These are phyloP conservation scores for Articulospora tetracladia DNA, from an alignment of 495 filamentous ascomycete species.

Conservation along the genomic window DNA sequence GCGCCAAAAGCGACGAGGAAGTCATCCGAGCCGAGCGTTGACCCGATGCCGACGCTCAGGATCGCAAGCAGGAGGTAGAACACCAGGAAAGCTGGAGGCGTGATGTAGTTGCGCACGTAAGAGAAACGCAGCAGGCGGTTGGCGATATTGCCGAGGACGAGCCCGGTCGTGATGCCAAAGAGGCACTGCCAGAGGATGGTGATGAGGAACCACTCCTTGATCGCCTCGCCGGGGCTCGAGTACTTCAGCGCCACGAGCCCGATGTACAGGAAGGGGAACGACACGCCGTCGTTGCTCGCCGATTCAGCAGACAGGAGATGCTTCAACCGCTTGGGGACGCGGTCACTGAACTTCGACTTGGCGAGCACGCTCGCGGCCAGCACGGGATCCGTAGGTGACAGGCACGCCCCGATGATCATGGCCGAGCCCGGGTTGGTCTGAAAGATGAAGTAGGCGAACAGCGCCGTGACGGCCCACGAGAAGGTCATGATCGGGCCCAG, in stretches of 20 bases:
- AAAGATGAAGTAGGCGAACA: conserved; percentile 36
- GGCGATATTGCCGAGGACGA: conserved; percentile 34
- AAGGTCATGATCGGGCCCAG: conserved; percentile 48
- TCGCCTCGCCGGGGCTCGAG: conserved; percentile 20
- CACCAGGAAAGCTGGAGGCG: conserved; percentile 37
- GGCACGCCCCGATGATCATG: conserved; percentile 42
- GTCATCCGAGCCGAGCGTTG: conserved; percentile 42
- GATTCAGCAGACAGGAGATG: conserved; percentile 45
- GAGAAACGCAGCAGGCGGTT: conserved; percentile 38
- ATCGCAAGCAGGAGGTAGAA: conserved; percentile 49
- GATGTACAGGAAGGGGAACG: conserved; percentile 46
- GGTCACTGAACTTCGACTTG: conserved; percentile 37
- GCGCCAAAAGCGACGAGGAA: conserved; percentile 50
- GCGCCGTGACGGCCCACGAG: conserved; percentile 41
- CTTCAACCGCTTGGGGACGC: conserved; percentile 41
- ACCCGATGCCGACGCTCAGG: conserved; percentile 41
- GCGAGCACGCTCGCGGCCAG: conserved; percentile 42
- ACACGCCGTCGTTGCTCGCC: conserved; percentile 46
- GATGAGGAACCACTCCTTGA: conserved; percentile 43
- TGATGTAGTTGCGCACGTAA: conserved; percentile 32
- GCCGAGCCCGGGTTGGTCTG: conserved; percentile 32
- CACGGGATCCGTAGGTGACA: conserved; percentile 48
- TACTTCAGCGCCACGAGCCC: conserved; percentile 35
- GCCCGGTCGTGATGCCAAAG: conserved; percentile 35
- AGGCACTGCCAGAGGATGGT: conserved; percentile 47